Conservation (phyloP, 805 yeast genomes). For the Millerozyma miso region DNA sequence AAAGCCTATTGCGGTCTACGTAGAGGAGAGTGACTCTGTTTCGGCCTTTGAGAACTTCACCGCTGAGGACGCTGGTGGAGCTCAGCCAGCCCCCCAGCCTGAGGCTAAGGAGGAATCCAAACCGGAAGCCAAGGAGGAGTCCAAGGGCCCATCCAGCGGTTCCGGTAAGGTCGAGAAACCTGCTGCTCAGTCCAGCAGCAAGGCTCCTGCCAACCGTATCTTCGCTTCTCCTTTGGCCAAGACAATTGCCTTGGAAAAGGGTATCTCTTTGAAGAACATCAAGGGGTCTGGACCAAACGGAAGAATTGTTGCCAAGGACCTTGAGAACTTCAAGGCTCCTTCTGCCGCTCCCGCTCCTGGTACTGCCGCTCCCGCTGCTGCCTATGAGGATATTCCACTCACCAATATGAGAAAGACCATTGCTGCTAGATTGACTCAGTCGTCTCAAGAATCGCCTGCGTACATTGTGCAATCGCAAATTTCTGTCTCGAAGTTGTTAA, state of each 20-base stretch:
- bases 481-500: slow-evolving; percentile 84
- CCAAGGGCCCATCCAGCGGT: slow-evolving; percentile 20
- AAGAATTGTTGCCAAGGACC: slow-evolving; percentile 87
- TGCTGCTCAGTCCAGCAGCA: no score
- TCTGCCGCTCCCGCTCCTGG: slow-evolving; percentile 40
- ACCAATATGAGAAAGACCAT: slow-evolving; percentile 91
- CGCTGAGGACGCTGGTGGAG: slow-evolving; percentile 69
- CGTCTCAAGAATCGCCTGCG: slow-evolving; percentile 84
- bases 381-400: slow-evolving; percentile 80
- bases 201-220: slow-evolving; percentile 60
- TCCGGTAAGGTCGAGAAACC: slow-evolving; percentile 26
- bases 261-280: slow-evolving; percentile 77
- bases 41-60: slow-evolving; percentile 85
- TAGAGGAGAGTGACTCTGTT: slow-evolving; percentile 80
- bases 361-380: slow-evolving; percentile 47
- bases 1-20: slow-evolving; percentile 94
- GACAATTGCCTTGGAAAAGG: slow-evolving; percentile 86
- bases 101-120: slow-evolving; percentile 30
- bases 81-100: slow-evolving; percentile 38
- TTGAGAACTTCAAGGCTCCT: slow-evolving; percentile 63
- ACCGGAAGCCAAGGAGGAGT: slow-evolving; percentile 14
- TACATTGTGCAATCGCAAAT: slow-evolving; percentile 86
- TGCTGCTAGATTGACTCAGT: slow-evolving; percentile 80
- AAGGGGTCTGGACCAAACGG: slow-evolving; percentile 95
- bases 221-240: slow-evolving; percentile 95